Conservation (phyloP, 306 rosid genomes). For the Inga oerstediana region DNA sequence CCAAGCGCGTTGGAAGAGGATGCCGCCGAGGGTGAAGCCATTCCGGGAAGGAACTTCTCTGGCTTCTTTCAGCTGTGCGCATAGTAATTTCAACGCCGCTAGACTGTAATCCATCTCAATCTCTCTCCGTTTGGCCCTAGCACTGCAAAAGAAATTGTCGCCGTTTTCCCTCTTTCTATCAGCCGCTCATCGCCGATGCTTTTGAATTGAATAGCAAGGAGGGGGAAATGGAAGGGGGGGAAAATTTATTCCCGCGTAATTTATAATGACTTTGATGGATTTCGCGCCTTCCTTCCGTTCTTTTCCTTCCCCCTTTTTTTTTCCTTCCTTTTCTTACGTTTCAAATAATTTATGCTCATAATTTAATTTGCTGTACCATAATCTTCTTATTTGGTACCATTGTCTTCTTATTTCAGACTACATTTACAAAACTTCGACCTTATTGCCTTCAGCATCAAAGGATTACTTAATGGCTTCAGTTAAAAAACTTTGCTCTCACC, state of each 20-base stretch:
- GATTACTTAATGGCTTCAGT: neutral
- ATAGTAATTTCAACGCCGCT: constrained; percentile 72
- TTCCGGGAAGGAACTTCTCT: constrained; percentile 42
- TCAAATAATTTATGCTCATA: neutral
- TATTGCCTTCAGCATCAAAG: neutral
- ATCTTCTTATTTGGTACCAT: no score
- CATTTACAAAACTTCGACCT: neutral
- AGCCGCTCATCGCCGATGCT: neutral
- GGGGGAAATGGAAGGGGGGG: neutral
- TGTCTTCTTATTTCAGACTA: no score
- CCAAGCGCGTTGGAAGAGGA: constrained; percentile 90
- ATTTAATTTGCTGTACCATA: neutral
- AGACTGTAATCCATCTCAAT: constrained; percentile 66
- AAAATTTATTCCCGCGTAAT: no score
- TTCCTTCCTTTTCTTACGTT: neutral
- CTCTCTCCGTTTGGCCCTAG: neutral
- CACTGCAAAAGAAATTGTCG: neutral
- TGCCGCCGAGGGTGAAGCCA: constrained; percentile 56
- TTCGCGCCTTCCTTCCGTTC: no score
- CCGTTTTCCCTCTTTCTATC: neutral
- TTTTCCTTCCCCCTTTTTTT: neutral
- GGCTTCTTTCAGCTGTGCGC: constrained; percentile 64
- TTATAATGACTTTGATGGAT: no score
- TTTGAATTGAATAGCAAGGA: neutral
- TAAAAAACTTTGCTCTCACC: neutral